phyloP scores from a whole-genome alignment of 2,329 filamentous ascomycete species.

The Mollisiaceae sp. region DNA sequence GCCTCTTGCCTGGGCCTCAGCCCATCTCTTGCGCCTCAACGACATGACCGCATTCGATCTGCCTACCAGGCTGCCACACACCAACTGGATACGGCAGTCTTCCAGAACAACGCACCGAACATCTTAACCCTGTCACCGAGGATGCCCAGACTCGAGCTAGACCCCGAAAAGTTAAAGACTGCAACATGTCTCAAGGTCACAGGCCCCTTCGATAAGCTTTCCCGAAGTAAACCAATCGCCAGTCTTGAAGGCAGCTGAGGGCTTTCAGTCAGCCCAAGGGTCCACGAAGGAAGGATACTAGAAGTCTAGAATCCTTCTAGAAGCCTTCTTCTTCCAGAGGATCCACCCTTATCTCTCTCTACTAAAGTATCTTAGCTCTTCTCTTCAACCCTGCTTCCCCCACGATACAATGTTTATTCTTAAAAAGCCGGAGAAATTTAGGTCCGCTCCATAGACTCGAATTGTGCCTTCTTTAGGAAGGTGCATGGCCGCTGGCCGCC shows the following conservation, averaged over 20 bases:
- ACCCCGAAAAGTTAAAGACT: background rate
- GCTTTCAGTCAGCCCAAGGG: constrained; percentile 3
- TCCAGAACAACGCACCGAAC: constrained; percentile 18
- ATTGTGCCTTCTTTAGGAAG: constrained; percentile 12
- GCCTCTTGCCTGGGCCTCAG: background rate
- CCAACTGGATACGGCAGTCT: constrained; percentile 8
- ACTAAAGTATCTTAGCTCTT: background rate
- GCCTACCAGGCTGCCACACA: too few relatives aligned
- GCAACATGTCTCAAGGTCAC: background rate
- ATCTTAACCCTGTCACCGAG: background rate
- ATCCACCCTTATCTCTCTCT: constrained; percentile 7
- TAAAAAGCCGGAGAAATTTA: background rate
- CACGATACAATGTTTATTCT: background rate
- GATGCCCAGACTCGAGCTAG: background rate
- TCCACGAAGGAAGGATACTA: background rate
- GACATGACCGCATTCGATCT: background rate
- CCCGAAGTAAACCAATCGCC: background rate
- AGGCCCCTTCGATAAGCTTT: constrained; percentile 5
- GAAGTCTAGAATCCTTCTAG: constrained; percentile 13
- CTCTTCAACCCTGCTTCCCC: background rate
- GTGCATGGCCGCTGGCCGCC: constrained; percentile 6
- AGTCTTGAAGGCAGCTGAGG: background rate
- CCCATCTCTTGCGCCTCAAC: background rate
- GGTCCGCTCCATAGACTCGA: background rate
- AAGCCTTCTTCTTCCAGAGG: constrained; percentile 14